Evolutionary conservation across 495 filamentous ascomycete genomes (phyloP).

Genomic region (Penicillium egyptiacum): DNA sequence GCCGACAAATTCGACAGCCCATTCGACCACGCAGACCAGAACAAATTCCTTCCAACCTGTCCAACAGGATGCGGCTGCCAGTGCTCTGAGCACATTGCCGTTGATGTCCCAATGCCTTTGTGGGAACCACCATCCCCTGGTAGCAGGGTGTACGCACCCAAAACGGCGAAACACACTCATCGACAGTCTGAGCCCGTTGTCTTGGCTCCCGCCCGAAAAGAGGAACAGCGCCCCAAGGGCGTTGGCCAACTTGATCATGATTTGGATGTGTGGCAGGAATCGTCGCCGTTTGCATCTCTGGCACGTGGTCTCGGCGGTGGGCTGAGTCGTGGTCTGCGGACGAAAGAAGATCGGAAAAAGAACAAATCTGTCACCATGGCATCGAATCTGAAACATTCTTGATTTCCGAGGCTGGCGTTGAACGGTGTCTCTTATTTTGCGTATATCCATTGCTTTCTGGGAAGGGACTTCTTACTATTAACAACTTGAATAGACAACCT

Average conservation of each 20-base stretch:
- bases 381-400: slow-evolving; percentile 7
- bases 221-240: slow-evolving; percentile 13
- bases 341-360: slow-evolving; percentile 35
- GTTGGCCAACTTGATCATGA: slow-evolving; percentile 36
- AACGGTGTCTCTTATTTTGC: background rate
- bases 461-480: background rate
- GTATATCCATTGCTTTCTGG: slow-evolving; percentile 2
- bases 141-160: background rate
- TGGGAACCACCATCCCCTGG: slow-evolving; percentile 25
- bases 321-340: slow-evolving; percentile 40
- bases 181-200: slow-evolving; percentile 24
- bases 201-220: slow-evolving; percentile 16
- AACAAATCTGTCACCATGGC: slow-evolving; percentile 24
- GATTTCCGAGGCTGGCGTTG: slow-evolving; percentile 4
- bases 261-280: slow-evolving; percentile 41
- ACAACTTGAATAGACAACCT: background rate
- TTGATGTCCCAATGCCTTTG: slow-evolving; percentile 29
- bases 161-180: slow-evolving; percentile 24
- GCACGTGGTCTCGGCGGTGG: slow-evolving; percentile 48
- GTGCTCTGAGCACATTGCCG: slow-evolving; percentile 45
- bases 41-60: slow-evolving; percentile 34
- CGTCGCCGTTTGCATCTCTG: slow-evolving; percentile 48
- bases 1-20: slow-evolving; percentile 16
- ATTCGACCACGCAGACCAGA: slow-evolving; percentile 10
- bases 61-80: slow-evolving; percentile 52